phyloP scores from a whole-genome alignment of 371 early-diverging fungal species.

The Fennellomyces sp. region DNA sequence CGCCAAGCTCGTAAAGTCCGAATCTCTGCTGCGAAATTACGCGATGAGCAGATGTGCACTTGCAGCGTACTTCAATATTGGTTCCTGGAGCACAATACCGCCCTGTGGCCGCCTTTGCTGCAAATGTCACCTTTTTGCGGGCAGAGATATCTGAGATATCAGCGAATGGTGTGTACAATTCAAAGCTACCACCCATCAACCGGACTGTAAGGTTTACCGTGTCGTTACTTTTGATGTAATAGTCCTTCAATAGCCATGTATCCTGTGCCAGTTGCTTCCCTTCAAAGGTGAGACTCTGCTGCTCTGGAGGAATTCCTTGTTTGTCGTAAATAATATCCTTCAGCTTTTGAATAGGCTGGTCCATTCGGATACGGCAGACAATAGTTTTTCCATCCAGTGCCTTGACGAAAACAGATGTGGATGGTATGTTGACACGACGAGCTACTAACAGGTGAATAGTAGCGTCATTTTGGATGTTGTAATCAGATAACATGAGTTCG shows the following conservation, averaged over 20 bases:
- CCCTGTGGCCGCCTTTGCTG: neutral
- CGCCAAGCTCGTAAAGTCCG: neutral
- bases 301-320: slow-evolving; percentile 90
- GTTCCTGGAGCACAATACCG: neutral
- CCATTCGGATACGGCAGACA: slow-evolving; percentile 33
- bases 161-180: slow-evolving; percentile 62
- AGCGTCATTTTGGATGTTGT: no score
- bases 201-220: slow-evolving; percentile 95
- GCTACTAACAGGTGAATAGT: no score
- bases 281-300: slow-evolving; percentile 98
- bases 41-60: neutral
- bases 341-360: slow-evolving; percentile 77
- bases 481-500: no score
- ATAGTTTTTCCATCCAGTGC: neutral
- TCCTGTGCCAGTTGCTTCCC: slow-evolving; percentile 98
- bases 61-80: neutral
- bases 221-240: slow-evolving; percentile 88
- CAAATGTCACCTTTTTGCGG: neutral
- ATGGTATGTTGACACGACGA: no score
- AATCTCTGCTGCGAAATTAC: neutral
- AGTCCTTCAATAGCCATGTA: slow-evolving; percentile 80
- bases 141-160: neutral
- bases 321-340: slow-evolving; percentile 45
- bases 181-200: slow-evolving; percentile 73
- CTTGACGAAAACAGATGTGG: no score